Base-by-base conservation (phyloP, 2,329 filamentous ascomycete species). In the Nemania diffusa region DNA sequence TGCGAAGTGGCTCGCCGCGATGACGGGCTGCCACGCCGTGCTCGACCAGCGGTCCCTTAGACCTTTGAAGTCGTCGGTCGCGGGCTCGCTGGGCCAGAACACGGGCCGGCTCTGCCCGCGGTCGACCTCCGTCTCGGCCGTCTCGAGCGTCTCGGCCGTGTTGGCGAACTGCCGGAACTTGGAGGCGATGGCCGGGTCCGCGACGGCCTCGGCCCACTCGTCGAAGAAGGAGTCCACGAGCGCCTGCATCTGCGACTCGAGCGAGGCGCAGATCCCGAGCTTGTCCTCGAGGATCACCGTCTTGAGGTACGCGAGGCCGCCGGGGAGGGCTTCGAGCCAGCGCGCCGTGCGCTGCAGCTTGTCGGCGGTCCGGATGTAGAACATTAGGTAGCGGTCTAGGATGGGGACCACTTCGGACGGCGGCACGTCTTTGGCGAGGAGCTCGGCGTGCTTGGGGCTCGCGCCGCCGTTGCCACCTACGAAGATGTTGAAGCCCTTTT, bases 401-500 rank as follows among this genome's bases (percentile, higher is more conserved):
- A 97, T 91, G 0, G 92, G 89, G 8, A 97, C 85, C 8, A 97
- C 90, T 74, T 97, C 91, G 58, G 92, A 89, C 0, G 92, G 91
- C 0, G 92, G 88, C 0, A 97, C 93, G 73, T 97, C 93, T 77
- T 94, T 94, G 67, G 92, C 93, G 0, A 97, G 86, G 1, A 97
- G 85, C 73, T 97, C 92, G 0, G 91, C 89, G 77, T 97, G 94
- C 42, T 87, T 85, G 4, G 94, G 94, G 72, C 92, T 95, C 17
- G 93, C 93, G 66, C 94, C 94, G 59, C 94, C 94, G 76, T 97
- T 97, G 55, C 94, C 94, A 37, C 87, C 94, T 1, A 97, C 92
- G 73, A 94, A 97, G 78, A 97, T 90, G 80, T 97, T 97, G 87
- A 92, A 97, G 32, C 94, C 94, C 74, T 96, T 97, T 69, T 97